Percentiles rank a stretch among this genome's conserved stretches.
These are phyloP conservation scores for Trebouxia sp. DNA, from an alignment of 139 green algal species.

Conservation along the genomic window DNA sequence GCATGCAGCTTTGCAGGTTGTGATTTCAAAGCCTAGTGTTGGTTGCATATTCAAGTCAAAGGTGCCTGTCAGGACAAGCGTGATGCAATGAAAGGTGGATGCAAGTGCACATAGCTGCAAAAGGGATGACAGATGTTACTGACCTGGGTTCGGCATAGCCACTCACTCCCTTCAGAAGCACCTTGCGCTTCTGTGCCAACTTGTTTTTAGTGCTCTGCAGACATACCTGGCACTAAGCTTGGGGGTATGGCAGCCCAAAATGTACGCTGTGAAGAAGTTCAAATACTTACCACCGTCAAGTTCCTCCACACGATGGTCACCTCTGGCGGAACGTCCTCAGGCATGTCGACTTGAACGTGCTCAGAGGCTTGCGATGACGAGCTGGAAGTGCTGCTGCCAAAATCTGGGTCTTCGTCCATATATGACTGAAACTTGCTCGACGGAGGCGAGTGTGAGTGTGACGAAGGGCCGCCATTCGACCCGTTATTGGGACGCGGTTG, in stretches of 20 bases:
- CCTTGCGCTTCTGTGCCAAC: not conserved
- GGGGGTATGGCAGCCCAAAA: no score
- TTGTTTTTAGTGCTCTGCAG: slow-evolving; percentile 21
- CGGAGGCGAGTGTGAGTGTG: not conserved
- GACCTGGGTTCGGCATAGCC: slow-evolving; percentile 29
- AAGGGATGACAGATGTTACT: no score
- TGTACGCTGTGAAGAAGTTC: no score
- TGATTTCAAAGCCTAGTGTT: no score
- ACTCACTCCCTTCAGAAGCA: slow-evolving; percentile 27
- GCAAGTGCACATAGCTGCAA: not conserved
- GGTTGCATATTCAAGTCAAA: no score
- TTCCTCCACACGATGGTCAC: slow-evolving; percentile 25
- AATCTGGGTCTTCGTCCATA: slow-evolving; percentile 27
- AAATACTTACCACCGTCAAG: slow-evolving; percentile 20
- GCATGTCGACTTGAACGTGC: slow-evolving; percentile 16
- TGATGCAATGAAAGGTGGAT: not conserved
- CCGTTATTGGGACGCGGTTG: not conserved
- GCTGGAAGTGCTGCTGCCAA: slow-evolving; percentile 9
- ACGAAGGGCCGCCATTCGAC: not conserved
- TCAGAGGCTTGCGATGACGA: slow-evolving; percentile 10
- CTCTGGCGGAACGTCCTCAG: not conserved
- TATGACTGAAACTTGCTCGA: slow-evolving; percentile 12
- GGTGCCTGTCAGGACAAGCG: no score
- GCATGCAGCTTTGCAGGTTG: no score
- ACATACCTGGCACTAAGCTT: not conserved